Base-by-base conservation (phyloP, 306 rosid species). In the Acacia crassicarpa region DNA sequence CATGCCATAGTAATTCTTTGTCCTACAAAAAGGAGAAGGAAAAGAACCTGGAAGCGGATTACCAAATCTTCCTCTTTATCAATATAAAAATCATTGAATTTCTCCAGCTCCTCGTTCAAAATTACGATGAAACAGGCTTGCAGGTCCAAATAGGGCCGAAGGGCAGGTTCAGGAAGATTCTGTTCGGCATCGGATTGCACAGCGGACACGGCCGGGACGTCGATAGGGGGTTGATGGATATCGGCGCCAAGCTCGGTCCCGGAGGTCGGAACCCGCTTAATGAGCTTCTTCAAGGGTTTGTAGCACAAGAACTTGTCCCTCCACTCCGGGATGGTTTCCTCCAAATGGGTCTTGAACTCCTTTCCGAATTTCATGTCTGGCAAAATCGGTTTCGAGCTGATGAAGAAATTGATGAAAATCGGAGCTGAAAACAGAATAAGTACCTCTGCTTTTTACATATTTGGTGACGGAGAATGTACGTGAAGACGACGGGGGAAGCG, bases 251-350 rank as follows among this genome's bases (percentile, higher is more conserved):
- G 19, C 25, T 69, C 62, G 14, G 80, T 41, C 41, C 35, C 33
- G 63, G 72, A 5, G 41, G 91, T 81, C 20, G 85, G 62, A 61
- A 76, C 87, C 56, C 88, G 88, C 56, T 95, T 95, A 74, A 93
- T 87, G 62, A 93, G 88, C 85, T 93, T 93, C 90, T 95, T 95
- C 80, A 95, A 84, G 27, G 92, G 93, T 53, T 95, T 95, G 91
- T 95, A 95, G 78, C 98, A 89, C 35, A 95, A 91, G 77, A 95
- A 95, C 80, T 95, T 95, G 90, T 95, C 99, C 77, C 99, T 93
- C 99, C 99, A 96, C 81, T 89, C 98, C 0, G 99, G 99, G 35
- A 95, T 90, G 41, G 99, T 96, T 61, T 92, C 94, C 72, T 96
- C 99, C 58, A 96, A 59, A 84, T 96, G 97, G 83, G 86, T 92